These are phyloP conservation scores for Articulospora tetracladia DNA, from an alignment of 495 filamentous ascomycete species.

Conservation along the genomic window DNA sequence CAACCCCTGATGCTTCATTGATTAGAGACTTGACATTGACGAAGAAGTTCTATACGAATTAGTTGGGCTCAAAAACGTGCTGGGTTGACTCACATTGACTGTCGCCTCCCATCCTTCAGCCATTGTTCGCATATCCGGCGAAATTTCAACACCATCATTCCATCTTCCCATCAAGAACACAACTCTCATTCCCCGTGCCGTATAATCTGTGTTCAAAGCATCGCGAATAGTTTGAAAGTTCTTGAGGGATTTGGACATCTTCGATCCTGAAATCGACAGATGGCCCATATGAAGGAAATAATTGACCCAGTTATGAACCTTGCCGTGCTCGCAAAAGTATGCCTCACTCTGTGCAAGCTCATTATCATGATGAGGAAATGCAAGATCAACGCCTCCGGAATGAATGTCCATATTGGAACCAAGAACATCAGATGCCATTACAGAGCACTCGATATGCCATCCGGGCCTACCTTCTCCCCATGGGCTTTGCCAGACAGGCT, in stretches of 20 bases:
- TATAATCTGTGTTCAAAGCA: conserved; percentile 72
- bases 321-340: conserved; percentile 57
- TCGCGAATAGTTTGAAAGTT: conserved; percentile 96
- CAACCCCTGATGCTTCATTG: conserved; percentile 25
- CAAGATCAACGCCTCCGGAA: conserved; percentile 87
- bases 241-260: conserved; percentile 95
- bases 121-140: conserved; percentile 69
- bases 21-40: conserved; percentile 65
- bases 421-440: conserved; percentile 86
- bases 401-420: conserved; percentile 87
- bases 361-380: conserved; percentile 96
- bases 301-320: conserved; percentile 47
- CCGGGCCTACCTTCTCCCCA: conserved; percentile 90
- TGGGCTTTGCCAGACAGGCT: conserved; percentile 81
- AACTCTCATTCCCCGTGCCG: conserved; percentile 73
- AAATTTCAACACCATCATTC: conserved; percentile 91
- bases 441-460: conserved; percentile 98
- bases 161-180: conserved; percentile 85
- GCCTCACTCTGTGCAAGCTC: conserved; percentile 94
- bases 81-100: conserved; percentile 49
- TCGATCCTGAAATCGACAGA: conserved; percentile 80
- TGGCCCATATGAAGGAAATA: conserved; percentile 98
- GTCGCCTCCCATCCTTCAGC: conserved; percentile 77
- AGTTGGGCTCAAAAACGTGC: conserved; percentile 8
- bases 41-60: conserved; percentile 72